Conservation (phyloP, 2,329 filamentous ascomycete genomes). For the Aspergillus sp. region DNA sequence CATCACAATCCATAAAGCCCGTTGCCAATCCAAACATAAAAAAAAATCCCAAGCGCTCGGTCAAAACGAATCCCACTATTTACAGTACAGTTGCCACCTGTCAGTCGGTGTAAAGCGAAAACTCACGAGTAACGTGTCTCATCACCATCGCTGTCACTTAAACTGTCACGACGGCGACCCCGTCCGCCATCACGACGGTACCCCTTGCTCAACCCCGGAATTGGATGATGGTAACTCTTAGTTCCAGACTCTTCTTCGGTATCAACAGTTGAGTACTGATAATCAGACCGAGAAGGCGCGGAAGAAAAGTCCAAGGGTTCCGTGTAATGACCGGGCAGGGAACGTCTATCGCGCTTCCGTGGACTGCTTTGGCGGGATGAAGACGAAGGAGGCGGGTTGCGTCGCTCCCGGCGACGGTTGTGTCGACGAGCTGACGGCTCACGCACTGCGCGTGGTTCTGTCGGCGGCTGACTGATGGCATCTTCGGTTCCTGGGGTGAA, state of each 20-base stretch:
- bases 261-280: conserved; percentile 41
- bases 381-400: conserved; percentile 20
- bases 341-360: conserved; percentile 34
- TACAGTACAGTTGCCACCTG: neutral
- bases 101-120: neutral
- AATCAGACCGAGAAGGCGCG: conserved; percentile 34
- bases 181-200: conserved; percentile 37
- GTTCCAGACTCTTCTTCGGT: conserved; percentile 45
- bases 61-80: neutral
- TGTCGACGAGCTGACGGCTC: conserved; percentile 29
- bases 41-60: no score
- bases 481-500: conserved; percentile 51
- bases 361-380: conserved; percentile 35
- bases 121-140: conserved; percentile 28
- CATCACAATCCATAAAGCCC: no score
- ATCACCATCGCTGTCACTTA: conserved; percentile 53
- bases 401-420: conserved; percentile 30
- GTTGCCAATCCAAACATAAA: no score
- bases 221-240: conserved; percentile 56
- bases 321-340: conserved; percentile 40
- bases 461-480: conserved; percentile 34
- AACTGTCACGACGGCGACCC: conserved; percentile 49
- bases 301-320: conserved; percentile 45
- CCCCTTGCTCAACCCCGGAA: conserved; percentile 52
- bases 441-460: conserved; percentile 30